A percentile compares a stretch with the other conserved stretches of the same genome.
Evolutionary conservation across 352 stramenopile genomes (phyloP).

Genomic region (Aphanomyces stellatus): DNA sequence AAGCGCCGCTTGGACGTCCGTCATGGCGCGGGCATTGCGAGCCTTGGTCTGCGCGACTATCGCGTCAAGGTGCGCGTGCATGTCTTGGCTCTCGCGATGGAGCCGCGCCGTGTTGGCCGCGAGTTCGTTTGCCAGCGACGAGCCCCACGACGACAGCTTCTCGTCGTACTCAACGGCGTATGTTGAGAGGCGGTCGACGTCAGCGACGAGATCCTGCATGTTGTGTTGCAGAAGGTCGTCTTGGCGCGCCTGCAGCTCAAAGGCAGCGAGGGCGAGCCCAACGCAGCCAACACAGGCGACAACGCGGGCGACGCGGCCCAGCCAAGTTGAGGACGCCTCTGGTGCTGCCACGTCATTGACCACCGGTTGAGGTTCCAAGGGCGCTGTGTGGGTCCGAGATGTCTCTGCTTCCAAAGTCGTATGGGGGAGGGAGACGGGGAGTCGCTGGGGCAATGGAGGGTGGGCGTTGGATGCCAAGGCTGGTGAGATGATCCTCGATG

Average conservation of each 20-base stretch:
- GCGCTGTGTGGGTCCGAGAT: no score
- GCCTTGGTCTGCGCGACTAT: background rate
- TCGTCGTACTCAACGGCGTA: background rate
- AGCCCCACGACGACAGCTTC: background rate
- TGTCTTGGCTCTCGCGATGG: background rate
- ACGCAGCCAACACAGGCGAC: background rate
- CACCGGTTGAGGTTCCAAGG: background rate
- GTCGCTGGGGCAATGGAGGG: no score
- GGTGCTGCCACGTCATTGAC: background rate
- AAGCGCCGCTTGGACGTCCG: slow-evolving; percentile 1
- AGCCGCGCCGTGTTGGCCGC: background rate
- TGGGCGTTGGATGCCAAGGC: no score
- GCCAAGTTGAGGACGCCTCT: background rate
- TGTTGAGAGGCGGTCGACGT: background rate
- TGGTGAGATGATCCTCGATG: no score
- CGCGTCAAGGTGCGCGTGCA: background rate
- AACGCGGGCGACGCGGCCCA: background rate
- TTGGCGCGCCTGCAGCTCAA: background rate
- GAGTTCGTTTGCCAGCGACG: background rate
- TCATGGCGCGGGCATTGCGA: background rate
- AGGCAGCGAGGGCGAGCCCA: background rate
- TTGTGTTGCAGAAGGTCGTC: background rate
- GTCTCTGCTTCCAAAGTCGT: no score
- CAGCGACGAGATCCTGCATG: slow-evolving; percentile 8
- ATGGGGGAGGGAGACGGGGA: no score